Base-by-base conservation (phyloP, 2,329 filamentous ascomycete genomes). In the Diaporthe ampelina region DNA sequence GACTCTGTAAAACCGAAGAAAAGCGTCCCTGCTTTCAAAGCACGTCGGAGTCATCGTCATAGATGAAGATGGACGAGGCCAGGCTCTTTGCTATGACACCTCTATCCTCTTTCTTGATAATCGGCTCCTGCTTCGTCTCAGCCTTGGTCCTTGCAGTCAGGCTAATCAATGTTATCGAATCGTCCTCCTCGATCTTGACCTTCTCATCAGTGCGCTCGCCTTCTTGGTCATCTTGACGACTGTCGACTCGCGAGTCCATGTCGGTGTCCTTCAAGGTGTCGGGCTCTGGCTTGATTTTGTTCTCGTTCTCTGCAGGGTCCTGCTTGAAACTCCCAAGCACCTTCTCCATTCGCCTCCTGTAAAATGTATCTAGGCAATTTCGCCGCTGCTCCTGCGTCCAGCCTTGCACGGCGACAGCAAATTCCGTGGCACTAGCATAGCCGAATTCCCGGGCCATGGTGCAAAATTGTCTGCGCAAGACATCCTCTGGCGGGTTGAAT, bases 331-430 rank as follows among this genome's bases (percentile, higher is more conserved):
- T 76, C 32, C 80, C 80, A 35, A 80, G 80, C 54, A 91, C 71
- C 77, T 85, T 85, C 75, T 88, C 88, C 80, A 91, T 88, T 76
- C 95, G 87, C 78, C 87, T 87, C 76, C 86, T 85, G 85, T 98
- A 98, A 83, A 98, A 98, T 4, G 85, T 86, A 73, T 97, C 94
- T 35, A 98, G 85, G 82, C 91, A 95, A 77, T 93, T 91, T 76
- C 94, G 89, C 79, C 96, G 86, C 84, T 97, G 89, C 79, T 93
- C 94, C 81, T 96, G 94, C 59, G 94, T 97, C 94, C 95, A 97
- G 19, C 92, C 90, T 83, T 98, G 97, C 4, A 98, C 95, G 19
- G 95, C 91, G 50, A 98, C 85, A 4, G 95, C 97, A 87, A 98
- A 98, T 76, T 97, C 93, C 0, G 91, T 94, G 1, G 93, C 92